Evolutionary conservation across 495 filamentous ascomycete species (phyloP).

Genomic region (Cudoniella acicularis): DNA sequence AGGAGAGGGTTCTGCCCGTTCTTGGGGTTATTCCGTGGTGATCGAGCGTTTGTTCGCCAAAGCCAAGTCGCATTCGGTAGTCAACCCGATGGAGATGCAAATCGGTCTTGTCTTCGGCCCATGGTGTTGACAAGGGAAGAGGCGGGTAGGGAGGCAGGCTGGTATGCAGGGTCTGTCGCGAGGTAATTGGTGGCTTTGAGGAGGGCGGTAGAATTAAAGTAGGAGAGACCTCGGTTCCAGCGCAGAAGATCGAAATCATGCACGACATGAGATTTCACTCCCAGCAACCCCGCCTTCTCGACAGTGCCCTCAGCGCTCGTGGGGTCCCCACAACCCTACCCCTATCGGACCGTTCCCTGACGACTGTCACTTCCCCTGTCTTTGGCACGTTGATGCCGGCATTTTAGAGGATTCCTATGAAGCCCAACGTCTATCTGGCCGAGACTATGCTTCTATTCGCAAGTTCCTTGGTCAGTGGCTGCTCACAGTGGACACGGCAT

Average conservation of each 20-base stretch:
- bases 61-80: constrained; percentile 11
- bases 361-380: constrained; percentile 3
- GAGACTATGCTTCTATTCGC: not conserved
- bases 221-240: not conserved
- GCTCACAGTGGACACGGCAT: too few relatives aligned
- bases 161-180: too few relatives aligned
- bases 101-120: not conserved
- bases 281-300: not conserved
- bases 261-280: not conserved
- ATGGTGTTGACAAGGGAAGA: not conserved
- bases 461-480: not conserved
- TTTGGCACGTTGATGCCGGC: constrained; percentile 3
- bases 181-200: not conserved
- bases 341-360: constrained; percentile 14
- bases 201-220: not conserved
- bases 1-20: not conserved
- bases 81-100: constrained; percentile 3
- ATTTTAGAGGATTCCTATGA: not conserved
- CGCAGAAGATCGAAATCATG: not conserved
- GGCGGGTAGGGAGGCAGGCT: too few relatives aligned
- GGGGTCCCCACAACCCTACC: not conserved
- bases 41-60: not conserved
- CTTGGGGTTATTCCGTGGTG: not conserved
- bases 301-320: not conserved
- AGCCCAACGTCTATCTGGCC: not conserved